phyloP scores from a whole-genome alignment of 1,284 basidiomycete species.

The Agaricales sp. region DNA sequence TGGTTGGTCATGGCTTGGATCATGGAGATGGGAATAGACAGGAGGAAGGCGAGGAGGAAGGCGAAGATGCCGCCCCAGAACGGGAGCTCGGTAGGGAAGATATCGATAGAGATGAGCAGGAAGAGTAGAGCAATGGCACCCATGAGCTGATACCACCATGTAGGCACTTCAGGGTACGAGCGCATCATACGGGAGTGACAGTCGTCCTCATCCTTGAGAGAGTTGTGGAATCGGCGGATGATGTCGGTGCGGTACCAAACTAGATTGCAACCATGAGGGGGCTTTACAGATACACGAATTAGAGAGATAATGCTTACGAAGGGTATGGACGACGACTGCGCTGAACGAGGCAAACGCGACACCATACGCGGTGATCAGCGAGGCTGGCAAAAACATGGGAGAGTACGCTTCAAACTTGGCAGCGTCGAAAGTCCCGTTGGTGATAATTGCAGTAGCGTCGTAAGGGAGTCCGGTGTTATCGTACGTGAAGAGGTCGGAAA shows the following conservation, averaged over 20 bases:
- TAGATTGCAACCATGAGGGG: neutral
- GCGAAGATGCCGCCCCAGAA: constrained; percentile 25
- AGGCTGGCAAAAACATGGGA: constrained; percentile 34
- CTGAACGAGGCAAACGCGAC: constrained; percentile 29
- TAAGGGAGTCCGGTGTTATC: constrained; percentile 30
- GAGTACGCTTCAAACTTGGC: constrained; percentile 27
- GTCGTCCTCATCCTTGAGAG: constrained; percentile 50
- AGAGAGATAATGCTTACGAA: constrained; percentile 22
- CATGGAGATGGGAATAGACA: constrained; percentile 42
- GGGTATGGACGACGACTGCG: constrained; percentile 37
- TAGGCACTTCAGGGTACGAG: constrained; percentile 46
- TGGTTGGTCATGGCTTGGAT: constrained; percentile 44
- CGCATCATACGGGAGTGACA: constrained; percentile 58
- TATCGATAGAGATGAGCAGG: constrained; percentile 14
- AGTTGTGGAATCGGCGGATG: constrained; percentile 34
- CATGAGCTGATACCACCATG: constrained; percentile 38
- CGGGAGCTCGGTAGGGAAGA: constrained; percentile 23
- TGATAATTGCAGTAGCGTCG: constrained; percentile 30
- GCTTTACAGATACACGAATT: neutral
- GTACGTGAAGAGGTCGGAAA: constrained; percentile 27
- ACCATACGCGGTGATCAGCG: constrained; percentile 29
- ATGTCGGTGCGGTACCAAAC: constrained; percentile 53
- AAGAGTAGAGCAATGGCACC: neutral
- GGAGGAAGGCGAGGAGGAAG: constrained; percentile 19
- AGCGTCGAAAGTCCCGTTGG: constrained; percentile 22